Percentiles rank a stretch among this genome's conserved stretches.
These are phyloP conservation scores for Rhynchosporium graminicola DNA, from an alignment of 2,329 filamentous ascomycete species.

Conservation along the genomic window DNA sequence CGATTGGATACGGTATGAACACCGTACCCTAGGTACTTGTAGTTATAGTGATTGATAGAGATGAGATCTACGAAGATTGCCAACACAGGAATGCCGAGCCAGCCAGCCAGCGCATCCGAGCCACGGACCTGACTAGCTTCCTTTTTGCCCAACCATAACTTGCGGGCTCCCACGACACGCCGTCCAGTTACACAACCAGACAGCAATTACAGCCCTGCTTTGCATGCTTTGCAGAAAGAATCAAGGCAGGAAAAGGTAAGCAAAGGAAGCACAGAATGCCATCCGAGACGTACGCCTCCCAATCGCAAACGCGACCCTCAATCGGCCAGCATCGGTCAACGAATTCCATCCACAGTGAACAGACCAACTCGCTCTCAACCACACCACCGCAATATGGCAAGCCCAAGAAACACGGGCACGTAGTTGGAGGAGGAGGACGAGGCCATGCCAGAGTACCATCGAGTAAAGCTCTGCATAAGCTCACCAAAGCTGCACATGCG, in stretches of 20 bases:
- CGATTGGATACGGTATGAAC: too few species aligned
- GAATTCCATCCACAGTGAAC: conserved; percentile 27
- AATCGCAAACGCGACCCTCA: conserved; percentile 30
- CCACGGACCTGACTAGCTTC: conserved; percentile 9
- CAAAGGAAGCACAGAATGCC: conserved; percentile 32
- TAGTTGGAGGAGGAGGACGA: conserved; percentile 34
- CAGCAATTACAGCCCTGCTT: conserved; percentile 13
- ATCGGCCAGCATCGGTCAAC: conserved; percentile 33
- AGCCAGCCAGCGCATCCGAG: conserved; percentile 11
- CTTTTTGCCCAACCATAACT: conserved; percentile 7
- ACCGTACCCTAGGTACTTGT: too few species aligned
- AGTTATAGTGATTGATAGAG: too few species aligned
- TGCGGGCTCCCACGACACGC: conserved; percentile 3
- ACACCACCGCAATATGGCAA: conserved; percentile 36
- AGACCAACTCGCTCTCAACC: conserved; percentile 34
- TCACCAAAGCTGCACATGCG: conserved; percentile 31
- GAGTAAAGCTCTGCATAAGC: conserved; percentile 38
- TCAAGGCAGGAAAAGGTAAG: conserved; percentile 26
- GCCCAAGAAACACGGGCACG: conserved; percentile 36
- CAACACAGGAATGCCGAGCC: background rate
- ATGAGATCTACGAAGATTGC: background rate
- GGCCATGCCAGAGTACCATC: conserved; percentile 37
- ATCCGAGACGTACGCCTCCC: conserved; percentile 30
- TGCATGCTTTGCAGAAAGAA: conserved; percentile 21
- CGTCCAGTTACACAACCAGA: conserved; percentile 9